Percentiles rank a stretch among this genome's conserved stretches.
phyloP scores from a whole-genome alignment of 2,329 filamentous ascomycete genomes.

The Fusarium virguliforme region DNA sequence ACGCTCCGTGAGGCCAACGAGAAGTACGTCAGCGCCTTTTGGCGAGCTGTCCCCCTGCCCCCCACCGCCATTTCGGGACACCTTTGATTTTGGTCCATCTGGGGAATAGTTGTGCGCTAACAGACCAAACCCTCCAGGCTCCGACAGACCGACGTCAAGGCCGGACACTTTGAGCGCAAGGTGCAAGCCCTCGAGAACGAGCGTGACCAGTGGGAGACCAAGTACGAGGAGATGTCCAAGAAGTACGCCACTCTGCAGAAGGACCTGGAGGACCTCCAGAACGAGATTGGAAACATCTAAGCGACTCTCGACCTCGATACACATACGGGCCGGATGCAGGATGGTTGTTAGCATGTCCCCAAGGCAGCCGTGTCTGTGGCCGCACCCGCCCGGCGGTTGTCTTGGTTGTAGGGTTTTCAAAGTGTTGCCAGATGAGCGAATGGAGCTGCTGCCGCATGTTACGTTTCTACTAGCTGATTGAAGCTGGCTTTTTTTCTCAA shows the following conservation, averaged over 20 bases:
- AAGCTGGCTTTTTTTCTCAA: conserved; percentile 50
- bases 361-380: conserved; percentile 33
- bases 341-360: conserved; percentile 40
- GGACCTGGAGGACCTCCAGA: conserved; percentile 91
- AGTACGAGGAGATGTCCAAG: conserved; percentile 98
- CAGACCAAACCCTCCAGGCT: conserved; percentile 72
- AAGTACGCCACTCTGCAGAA: conserved; percentile 89
- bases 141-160: conserved; percentile 99
- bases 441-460: conserved; percentile 53
- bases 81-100: conserved; percentile 19
- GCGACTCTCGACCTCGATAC: conserved; percentile 37
- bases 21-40: conserved; percentile 78
- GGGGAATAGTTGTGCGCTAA: conserved; percentile 34
- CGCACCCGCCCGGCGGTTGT: conserved; percentile 40
- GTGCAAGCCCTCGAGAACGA: conserved; percentile 95
- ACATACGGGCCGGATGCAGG: conserved; percentile 44
- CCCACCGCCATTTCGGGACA: conserved; percentile 46
- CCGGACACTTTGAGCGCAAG: conserved; percentile 99
- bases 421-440: conserved; percentile 51
- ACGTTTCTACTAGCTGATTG: conserved; percentile 53
- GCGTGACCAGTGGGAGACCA: conserved; percentile 94
- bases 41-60: conserved; percentile 26
- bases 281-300: conserved; percentile 95
- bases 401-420: conserved; percentile 48
- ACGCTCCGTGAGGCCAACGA: conserved; percentile 97